These are phyloP conservation scores for Saccharomycopsis malanga DNA, from an alignment of 805 yeast species.

Conservation along the genomic window DNA sequence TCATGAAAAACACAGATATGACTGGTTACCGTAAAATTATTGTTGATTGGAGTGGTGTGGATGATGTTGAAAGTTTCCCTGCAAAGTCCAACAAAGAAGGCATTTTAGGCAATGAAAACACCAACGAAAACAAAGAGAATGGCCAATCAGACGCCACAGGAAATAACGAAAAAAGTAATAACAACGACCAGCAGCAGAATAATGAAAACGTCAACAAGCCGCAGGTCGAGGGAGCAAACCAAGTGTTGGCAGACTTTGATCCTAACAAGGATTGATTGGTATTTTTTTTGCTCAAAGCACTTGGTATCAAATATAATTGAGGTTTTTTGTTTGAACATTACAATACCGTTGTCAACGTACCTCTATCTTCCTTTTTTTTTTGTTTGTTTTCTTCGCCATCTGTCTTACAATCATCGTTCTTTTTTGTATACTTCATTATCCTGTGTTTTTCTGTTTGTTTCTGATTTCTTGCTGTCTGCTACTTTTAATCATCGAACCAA, in stretches of 20 bases:
- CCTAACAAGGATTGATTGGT: slow-evolving; percentile 2
- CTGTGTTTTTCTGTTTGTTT: no score
- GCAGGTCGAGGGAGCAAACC: neutral
- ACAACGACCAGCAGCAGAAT: neutral
- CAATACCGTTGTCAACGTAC: no score
- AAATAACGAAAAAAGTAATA: neutral
- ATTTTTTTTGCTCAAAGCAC: neutral
- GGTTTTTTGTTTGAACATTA: no score
- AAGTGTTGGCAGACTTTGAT: slow-evolving; percentile 6
- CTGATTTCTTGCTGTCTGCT: no score
- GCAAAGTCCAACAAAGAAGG: neutral
- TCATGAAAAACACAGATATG: slow-evolving; percentile 73
- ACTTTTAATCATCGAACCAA: no score
- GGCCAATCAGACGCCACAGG: neutral
- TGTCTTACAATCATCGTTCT: no score
- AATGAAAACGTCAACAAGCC: neutral
- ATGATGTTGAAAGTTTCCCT: neutral
- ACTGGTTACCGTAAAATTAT: slow-evolving; percentile 39
- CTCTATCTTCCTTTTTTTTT: no score
- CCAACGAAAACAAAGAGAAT: neutral
- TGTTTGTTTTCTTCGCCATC: no score
- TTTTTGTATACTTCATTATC: no score
- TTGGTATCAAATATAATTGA: no score
- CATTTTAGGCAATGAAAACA: neutral
- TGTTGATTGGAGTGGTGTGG: slow-evolving; percentile 54